These are phyloP conservation scores for Jaenimonas drosophilae DNA, from an alignment of 208 protist species.

Conservation along the genomic window DNA sequence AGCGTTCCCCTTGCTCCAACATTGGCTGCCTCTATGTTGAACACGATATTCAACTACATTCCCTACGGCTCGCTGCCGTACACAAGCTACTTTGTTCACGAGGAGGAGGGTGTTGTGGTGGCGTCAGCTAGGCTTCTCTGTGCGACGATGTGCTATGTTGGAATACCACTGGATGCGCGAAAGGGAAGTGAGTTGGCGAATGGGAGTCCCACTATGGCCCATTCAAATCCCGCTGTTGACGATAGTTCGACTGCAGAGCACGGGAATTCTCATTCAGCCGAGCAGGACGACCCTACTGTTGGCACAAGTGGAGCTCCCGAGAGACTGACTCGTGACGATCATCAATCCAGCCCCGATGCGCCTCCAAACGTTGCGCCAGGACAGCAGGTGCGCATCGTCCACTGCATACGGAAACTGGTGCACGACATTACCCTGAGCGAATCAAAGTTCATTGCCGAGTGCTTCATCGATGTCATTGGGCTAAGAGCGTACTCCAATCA, in stretches of 20 bases:
- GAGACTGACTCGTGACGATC: not conserved
- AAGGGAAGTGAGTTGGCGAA: not conserved
- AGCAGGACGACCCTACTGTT: not conserved
- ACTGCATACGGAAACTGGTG: slow-evolving; percentile 57
- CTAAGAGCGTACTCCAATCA: slow-evolving; percentile 47
- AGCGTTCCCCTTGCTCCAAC: slow-evolving; percentile 58
- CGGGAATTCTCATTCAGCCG: not conserved
- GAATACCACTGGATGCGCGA: slow-evolving; percentile 6
- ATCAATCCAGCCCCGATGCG: not conserved
- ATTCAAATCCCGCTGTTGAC: not conserved
- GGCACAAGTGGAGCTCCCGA: not conserved
- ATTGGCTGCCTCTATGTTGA: slow-evolving; percentile 66
- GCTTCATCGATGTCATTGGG: slow-evolving; percentile 35
- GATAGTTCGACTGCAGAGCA: not conserved
- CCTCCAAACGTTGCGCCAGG: not conserved
- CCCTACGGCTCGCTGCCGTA: slow-evolving; percentile 74
- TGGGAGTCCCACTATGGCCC: not conserved
- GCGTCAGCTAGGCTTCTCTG: slow-evolving; percentile 40
- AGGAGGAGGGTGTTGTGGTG: slow-evolving; percentile 45
- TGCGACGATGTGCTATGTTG: slow-evolving; percentile 44
- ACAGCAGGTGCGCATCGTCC: slow-evolving; percentile 21
- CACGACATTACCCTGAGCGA: slow-evolving; percentile 61
- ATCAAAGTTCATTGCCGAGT: slow-evolving; percentile 36
- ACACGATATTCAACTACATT: slow-evolving; percentile 52
- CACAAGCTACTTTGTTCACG: slow-evolving; percentile 48